Evolutionary conservation across 192 early-diverging fungal species (phyloP).

Genomic region (Lobosporangium transversale): DNA sequence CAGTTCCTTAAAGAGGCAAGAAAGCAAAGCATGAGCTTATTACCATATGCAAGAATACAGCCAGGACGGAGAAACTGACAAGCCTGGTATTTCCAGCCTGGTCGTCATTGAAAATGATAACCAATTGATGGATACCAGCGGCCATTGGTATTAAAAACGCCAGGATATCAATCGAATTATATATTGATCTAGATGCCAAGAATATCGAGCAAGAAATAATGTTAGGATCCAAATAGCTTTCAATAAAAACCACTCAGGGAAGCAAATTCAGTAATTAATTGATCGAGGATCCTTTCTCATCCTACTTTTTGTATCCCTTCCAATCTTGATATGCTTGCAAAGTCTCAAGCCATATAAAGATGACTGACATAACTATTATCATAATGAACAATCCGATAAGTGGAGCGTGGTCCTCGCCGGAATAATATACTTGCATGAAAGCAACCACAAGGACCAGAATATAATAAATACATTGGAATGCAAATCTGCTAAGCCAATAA

Average conservation of each 20-base stretch:
- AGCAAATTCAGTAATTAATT: background rate
- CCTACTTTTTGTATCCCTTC: background rate
- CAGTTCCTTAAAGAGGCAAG: too few species aligned
- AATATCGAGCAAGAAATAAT: background rate
- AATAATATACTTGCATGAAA: conserved; percentile 10
- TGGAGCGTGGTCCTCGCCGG: background rate
- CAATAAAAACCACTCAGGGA: background rate
- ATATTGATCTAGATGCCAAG: background rate
- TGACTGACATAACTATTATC: background rate
- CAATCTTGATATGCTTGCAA: background rate
- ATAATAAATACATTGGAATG: conserved; percentile 13
- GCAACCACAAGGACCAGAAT: conserved; percentile 3
- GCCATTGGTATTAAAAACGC: conserved; percentile 9
- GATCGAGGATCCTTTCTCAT: background rate
- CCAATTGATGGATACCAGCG: conserved; percentile 1
- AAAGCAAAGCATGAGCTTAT: too few species aligned
- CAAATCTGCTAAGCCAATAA: conserved; percentile 16
- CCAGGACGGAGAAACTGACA: conserved; percentile 13
- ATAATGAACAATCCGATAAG: background rate
- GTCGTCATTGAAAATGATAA: background rate
- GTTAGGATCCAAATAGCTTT: too few species aligned
- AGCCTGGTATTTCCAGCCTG: background rate
- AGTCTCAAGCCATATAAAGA: conserved; percentile 5
- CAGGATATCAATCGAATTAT: conserved; percentile 3
- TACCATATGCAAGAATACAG: conserved; percentile 18